Evolutionary conservation across 805 yeast species (phyloP), one percentile per base, ranked within the genome.

Genomic region (Cyberlindnera mississippiensis): DNA sequence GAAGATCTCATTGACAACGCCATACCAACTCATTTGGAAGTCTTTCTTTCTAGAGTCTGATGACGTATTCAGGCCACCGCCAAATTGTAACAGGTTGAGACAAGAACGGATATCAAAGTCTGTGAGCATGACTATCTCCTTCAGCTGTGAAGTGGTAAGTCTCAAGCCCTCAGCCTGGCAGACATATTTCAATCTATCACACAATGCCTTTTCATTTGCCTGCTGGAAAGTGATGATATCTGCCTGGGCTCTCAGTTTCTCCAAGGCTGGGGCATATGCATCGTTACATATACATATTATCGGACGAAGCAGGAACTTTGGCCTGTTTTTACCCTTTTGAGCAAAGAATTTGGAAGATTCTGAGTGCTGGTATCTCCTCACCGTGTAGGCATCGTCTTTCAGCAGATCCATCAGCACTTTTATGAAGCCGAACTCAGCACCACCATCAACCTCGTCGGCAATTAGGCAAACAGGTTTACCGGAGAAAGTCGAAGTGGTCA

Each of bases 271-370:
- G 0, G 86, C 75, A 60, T 85, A 89, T 2, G 85, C 71, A 56
- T 93, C 96, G 57, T 91, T 93, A 59, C 97, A 95, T 42, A 93
- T 78, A 32, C 96, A 90, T 40, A 91, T 86, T 15, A 93, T 87
- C 2, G 98, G 98, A 50, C 98, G 72, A 52, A 72, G 68, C 33
- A 93, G 60, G 5, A 80, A 62, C 28, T 64, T 67, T 10, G 67
- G 61, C 36, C 57, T 63, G 38, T 61, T 66, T 39, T 66, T 63
- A 17, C 56, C 56, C 32, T 57, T 60, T 28, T 54, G 61, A 16
- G 52, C 50, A 28, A 51, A 50, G 14, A 40, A 45, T 12, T 52
- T 52, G 29, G 60, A 59, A 6, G 55, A 50, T 29, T 56, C 53
- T 20, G 56, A 46, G 24, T 43, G 38, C 27, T 52, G 53, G 20